phyloP scores from a whole-genome alignment of 768 basidiomycete species.

The Leccinum subtestaceum region DNA sequence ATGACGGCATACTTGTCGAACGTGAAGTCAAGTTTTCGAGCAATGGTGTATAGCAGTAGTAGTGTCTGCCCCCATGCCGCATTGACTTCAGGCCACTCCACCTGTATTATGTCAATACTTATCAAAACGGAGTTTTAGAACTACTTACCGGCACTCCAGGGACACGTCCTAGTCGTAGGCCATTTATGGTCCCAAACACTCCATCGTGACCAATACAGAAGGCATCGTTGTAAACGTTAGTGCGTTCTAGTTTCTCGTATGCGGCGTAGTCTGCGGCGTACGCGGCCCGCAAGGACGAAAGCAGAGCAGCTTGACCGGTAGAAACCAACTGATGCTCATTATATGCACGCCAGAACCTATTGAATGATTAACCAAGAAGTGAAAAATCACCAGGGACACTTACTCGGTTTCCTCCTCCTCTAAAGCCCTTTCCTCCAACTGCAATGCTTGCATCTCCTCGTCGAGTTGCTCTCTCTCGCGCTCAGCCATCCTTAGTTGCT shows the following conservation, averaged over 20 bases:
- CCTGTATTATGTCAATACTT: constrained; percentile 42
- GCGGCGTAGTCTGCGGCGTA: constrained; percentile 75
- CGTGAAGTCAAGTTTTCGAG: constrained; percentile 84
- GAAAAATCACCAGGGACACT: constrained; percentile 32
- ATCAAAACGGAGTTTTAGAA: background rate
- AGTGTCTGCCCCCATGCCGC: constrained; percentile 97
- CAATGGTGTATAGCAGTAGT: constrained; percentile 87
- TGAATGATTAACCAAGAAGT: constrained; percentile 6
- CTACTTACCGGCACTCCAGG: constrained; percentile 71
- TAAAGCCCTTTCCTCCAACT: constrained; percentile 74
- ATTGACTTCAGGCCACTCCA: constrained; percentile 98
- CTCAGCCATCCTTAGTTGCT: constrained; percentile 74
- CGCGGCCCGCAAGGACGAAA: constrained; percentile 71
- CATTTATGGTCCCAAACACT: constrained; percentile 97
- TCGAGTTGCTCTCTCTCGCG: constrained; percentile 74
- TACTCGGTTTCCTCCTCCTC: constrained; percentile 82
- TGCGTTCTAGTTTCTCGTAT: constrained; percentile 81
- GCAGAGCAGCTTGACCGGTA: constrained; percentile 65
- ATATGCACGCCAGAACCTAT: constrained; percentile 79
- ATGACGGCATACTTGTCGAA: constrained; percentile 69
- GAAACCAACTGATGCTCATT: constrained; percentile 66
- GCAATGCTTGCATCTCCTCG: constrained; percentile 64
- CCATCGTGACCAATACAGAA: constrained; percentile 96
- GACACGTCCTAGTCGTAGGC: constrained; percentile 85
- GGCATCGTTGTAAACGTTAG: constrained; percentile 94